Conservation (phyloP, 108 stramenopile species). For the Skeletonema costatum region DNA sequence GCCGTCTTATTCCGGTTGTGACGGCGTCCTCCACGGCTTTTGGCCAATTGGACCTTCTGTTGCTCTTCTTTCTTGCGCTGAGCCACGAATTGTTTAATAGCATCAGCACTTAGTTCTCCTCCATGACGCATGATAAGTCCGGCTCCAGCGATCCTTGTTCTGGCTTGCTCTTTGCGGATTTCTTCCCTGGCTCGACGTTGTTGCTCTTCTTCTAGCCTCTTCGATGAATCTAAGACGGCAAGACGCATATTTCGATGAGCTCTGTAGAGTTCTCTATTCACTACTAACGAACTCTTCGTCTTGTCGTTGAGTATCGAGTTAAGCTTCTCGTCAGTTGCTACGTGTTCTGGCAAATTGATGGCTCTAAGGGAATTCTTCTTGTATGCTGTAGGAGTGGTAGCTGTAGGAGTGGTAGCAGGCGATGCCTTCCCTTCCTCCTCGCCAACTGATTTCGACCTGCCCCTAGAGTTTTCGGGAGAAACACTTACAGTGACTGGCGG, state of each 20-base stretch:
- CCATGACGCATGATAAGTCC: conserved; percentile 60
- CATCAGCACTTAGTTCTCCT: conserved; percentile 45
- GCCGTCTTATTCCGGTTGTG: conserved; percentile 51
- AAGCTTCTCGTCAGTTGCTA: conserved; percentile 6
- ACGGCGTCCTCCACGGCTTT: conserved; percentile 41
- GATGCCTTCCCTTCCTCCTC: conserved; percentile 7
- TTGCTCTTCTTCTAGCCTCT: conserved; percentile 62
- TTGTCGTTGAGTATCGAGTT: conserved; percentile 33
- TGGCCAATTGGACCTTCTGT: conserved; percentile 41
- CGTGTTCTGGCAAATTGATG: conserved; percentile 45
- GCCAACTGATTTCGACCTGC: conserved; percentile 41
- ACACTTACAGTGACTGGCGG: not conserved
- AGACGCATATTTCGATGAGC: conserved; percentile 64
- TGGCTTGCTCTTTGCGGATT: conserved; percentile 45
- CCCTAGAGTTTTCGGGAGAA: conserved; percentile 3
- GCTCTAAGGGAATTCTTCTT: conserved; percentile 22
- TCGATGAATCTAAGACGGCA: conserved; percentile 59
- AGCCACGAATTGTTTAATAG: conserved; percentile 45
- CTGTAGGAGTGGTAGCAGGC: not conserved
- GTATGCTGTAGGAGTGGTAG: not conserved
- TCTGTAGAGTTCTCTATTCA: conserved; percentile 52
- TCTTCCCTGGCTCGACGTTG: conserved; percentile 49
- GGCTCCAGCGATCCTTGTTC: conserved; percentile 29
- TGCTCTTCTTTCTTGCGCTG: conserved; percentile 47
- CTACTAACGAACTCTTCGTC: conserved; percentile 46